Base-by-base conservation (phyloP, 306 rosid species). In the Rosa chinensis region DNA sequence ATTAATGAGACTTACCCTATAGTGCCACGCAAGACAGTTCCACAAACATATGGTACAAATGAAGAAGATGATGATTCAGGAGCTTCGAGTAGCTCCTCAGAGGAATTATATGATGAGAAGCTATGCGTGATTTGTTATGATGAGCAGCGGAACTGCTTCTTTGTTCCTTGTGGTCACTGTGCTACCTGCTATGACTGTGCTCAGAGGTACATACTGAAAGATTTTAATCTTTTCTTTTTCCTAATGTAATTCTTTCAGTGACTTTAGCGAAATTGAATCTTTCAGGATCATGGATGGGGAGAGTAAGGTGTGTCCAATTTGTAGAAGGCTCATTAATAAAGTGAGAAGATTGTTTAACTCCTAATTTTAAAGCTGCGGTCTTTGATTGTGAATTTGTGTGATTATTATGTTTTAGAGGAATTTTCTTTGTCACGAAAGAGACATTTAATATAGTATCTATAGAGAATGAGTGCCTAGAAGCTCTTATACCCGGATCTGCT, bases 101-200 rank as follows among this genome's bases (percentile, higher is more conserved):
- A 88, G 82, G 94, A 89, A 48, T 76, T 91, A 87, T 91, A 89
- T 56, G 97, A 89, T 52, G 94, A 85, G 32, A 91, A 91, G 62
- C 73, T 91, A 11, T 91, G 97, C 20, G 79, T 84, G 10, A 87
- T 91, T 72, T 91, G 97, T 55, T 89, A 91, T 11, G 97, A 92
- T 55, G 97, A 88, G 56, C 91, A 88, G 61, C 82, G 94, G 25
- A 92, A 88, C 74, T 82, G 91, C 80, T 92, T 92, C 85, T 89
- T 89, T 47, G 85, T 92, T 81, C 97, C 97, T 58, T 89, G 97
- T 81, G 97, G 97, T 23, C 97, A 92, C 70, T 88, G 91, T 80
- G 94, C 92, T 8, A 89, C 92, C 66, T 91, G 97, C 83, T 84
- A 88, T 78, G 91, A 89, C 23, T 91, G 94, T 70, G 92, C 97